Evolutionary conservation across 2,329 filamentous ascomycete genomes (phyloP).

Genomic region (Didymella pinodella): DNA sequence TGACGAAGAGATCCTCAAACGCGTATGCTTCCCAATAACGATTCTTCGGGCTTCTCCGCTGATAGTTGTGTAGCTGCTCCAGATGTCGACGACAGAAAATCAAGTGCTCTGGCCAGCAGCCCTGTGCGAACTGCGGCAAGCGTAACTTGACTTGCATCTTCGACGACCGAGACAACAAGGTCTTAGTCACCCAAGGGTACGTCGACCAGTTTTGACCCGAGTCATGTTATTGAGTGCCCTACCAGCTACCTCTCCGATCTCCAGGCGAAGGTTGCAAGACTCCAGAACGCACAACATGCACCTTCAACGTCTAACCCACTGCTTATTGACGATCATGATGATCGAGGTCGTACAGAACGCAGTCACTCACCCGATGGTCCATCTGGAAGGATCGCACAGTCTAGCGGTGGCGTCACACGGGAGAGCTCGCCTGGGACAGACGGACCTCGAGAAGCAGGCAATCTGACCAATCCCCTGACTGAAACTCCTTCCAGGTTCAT

Average conservation of each 20-base stretch:
- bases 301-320: neutral
- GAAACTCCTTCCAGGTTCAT: slow-evolving; percentile 40
- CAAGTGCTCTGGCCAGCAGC: slow-evolving; percentile 45
- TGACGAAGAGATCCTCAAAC: slow-evolving; percentile 39
- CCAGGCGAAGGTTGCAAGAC: slow-evolving; percentile 32
- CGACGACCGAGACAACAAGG: slow-evolving; percentile 44
- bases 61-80: slow-evolving; percentile 30
- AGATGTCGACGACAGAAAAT: slow-evolving; percentile 44
- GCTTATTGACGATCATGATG: slow-evolving; percentile 7
- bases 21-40: slow-evolving; percentile 19
- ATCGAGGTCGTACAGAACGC: slow-evolving; percentile 2
- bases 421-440: slow-evolving; percentile 33
- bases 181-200: slow-evolving; percentile 42
- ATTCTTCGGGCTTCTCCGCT: neutral
- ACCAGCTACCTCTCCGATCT: slow-evolving; percentile 40
- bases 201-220: neutral
- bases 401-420: slow-evolving; percentile 27
- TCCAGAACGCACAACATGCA: slow-evolving; percentile 22
- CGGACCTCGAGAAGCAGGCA: slow-evolving; percentile 27
- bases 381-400: slow-evolving; percentile 16
- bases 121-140: slow-evolving; percentile 40
- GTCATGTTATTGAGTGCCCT: neutral
- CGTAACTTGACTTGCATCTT: slow-evolving; percentile 40
- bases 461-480: slow-evolving; percentile 38
- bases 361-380: slow-evolving; percentile 18